Evolutionary conservation across 2,329 filamentous ascomycete species (phyloP), one percentile per base, ranked within the genome.

Genomic region (Colletotrichum australisinense): DNA sequence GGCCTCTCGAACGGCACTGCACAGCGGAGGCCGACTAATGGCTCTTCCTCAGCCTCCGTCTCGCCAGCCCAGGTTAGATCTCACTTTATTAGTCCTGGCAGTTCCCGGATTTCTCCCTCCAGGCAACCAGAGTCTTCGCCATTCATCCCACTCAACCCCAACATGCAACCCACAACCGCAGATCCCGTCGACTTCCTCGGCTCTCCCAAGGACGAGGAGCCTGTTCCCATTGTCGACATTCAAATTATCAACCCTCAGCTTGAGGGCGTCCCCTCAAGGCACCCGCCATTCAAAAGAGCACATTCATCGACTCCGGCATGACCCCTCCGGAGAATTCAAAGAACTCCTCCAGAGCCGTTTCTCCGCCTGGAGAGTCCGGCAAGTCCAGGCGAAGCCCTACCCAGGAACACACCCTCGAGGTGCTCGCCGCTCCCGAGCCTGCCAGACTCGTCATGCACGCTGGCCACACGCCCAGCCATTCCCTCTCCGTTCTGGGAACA

Each of bases 381-480:
- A 73, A 75, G 24, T 67, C 73, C 12, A 78, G 76, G 63, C 78
- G 79, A 14, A 65, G 74, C 1, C 81, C 81, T 2, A 81, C 84
- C 5, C 85, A 84, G 65, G 82, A 84, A 46, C 81, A 84, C 64
- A 87, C 87, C 3, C 79, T 87, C 64, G 81, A 87, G 74, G 83
- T 84, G 9, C 81, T 90, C 46, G 83, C 83, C 28, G 86, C 86
- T 8, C 83, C 86, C 6, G 89, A 88, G 76, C 83, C 84, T 56
- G 83, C 82, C 62, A 85, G 90, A 57, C 85, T 91, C 53, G 90
- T 86, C 0, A 89, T 92, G 86, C 87, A 92, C 78, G 90, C 90
- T 24, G 90, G 90, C 1, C 90, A 92, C 79, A 92, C 90, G 1
- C 90, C 90, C 7, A 91, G 86, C 63, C 89, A 91, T 78, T 90